Evolutionary conservation across 148 eudicot genomes (phyloP).

Genomic region (Talinum fruticosum): DNA sequence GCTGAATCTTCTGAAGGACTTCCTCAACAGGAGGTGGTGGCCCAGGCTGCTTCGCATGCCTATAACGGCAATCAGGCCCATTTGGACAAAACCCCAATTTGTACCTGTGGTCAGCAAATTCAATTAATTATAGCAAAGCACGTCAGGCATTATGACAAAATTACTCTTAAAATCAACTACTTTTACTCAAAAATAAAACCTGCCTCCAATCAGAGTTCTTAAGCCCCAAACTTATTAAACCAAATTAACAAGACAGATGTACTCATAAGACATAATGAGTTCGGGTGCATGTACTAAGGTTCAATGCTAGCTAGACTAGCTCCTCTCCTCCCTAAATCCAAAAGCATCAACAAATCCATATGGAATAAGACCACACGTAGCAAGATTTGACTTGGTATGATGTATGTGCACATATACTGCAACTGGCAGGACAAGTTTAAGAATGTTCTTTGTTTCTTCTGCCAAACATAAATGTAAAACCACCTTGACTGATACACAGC

Average conservation of each 20-base stretch:
- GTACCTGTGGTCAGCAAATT: constrained; percentile 59
- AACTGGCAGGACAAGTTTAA: background rate
- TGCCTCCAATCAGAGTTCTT: background rate
- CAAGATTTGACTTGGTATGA: background rate
- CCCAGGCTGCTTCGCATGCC: constrained; percentile 92
- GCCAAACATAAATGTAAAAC: background rate
- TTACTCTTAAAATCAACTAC: background rate
- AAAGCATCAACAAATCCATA: background rate
- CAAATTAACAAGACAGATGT: background rate
- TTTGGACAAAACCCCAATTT: constrained; percentile 97
- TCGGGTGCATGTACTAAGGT: background rate
- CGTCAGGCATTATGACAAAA: background rate
- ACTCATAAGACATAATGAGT: background rate
- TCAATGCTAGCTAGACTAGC: background rate
- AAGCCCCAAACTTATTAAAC: background rate
- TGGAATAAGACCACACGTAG: background rate
- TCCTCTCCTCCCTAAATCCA: background rate
- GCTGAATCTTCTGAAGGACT: constrained; percentile 91
- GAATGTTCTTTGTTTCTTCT: background rate
- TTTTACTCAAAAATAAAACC: background rate
- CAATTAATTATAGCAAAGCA: constrained; percentile 3
- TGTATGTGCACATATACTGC: background rate
- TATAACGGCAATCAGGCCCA: constrained; percentile 94
- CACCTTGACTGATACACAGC: background rate
- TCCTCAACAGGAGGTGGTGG: constrained; percentile 97